phyloP scores from a whole-genome alignment of 2,329 filamentous ascomycete species.

The Diplodia sapinea region DNA sequence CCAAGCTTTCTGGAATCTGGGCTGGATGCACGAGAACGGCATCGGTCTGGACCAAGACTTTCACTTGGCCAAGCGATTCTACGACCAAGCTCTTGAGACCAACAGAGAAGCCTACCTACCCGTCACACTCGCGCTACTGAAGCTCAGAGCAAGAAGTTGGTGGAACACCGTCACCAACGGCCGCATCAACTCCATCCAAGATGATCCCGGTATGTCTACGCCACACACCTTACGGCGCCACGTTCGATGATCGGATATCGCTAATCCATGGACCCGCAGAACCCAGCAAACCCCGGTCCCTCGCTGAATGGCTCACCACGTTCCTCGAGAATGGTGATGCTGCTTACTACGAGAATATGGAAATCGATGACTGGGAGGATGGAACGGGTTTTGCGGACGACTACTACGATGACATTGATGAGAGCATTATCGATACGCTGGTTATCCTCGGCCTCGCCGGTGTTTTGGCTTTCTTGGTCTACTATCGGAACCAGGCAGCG shows the following conservation, averaged over 20 bases:
- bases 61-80: slow-evolving; percentile 94
- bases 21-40: slow-evolving; percentile 99
- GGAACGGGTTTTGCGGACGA: slow-evolving; percentile 61
- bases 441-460: slow-evolving; percentile 80
- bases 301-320: slow-evolving; percentile 84
- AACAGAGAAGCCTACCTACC: slow-evolving; percentile 93
- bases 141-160: slow-evolving; percentile 81
- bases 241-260: slow-evolving; percentile 40
- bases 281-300: slow-evolving; percentile 73
- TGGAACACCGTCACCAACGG: slow-evolving; percentile 95
- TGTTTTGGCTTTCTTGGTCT: slow-evolving; percentile 77
- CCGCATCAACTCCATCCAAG: slow-evolving; percentile 88
- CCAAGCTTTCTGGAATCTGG: slow-evolving; percentile 94
- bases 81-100: slow-evolving; percentile 88
- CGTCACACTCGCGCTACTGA: slow-evolving; percentile 85
- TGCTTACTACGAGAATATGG: slow-evolving; percentile 62
- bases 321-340: slow-evolving; percentile 71
- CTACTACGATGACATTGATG: slow-evolving; percentile 68
- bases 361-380: slow-evolving; percentile 53
- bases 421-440: slow-evolving; percentile 81
- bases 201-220: slow-evolving; percentile 71
- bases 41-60: slow-evolving; percentile 93
- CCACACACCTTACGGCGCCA: background rate
- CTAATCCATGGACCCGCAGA: slow-evolving; percentile 52
- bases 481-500: slow-evolving; percentile 72